Evolutionary conservation across 2,329 filamentous ascomycete species (phyloP).

Genomic region (Pseudogymnoascus destructans): DNA sequence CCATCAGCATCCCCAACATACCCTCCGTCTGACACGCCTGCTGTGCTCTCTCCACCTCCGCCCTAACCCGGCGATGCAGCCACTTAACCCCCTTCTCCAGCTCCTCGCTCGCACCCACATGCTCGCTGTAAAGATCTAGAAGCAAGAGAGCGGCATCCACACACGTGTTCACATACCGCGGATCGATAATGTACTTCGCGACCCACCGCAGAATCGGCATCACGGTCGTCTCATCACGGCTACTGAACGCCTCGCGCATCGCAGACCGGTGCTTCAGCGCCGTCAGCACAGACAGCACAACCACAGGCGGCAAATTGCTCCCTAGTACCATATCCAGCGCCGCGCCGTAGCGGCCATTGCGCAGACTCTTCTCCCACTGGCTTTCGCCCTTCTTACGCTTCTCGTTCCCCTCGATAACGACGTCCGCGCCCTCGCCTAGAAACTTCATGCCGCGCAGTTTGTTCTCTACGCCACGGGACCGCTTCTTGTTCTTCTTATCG

Average conservation of each 20-base stretch:
- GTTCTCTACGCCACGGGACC: constrained; percentile 43
- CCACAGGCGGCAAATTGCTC: constrained; percentile 42
- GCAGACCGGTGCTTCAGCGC: constrained; percentile 81
- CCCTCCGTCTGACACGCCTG: constrained; percentile 69
- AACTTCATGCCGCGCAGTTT: constrained; percentile 61
- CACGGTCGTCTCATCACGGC: constrained; percentile 68
- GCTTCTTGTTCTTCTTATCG: constrained; percentile 59
- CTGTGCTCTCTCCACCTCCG: constrained; percentile 73
- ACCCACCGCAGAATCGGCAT: constrained; percentile 78
- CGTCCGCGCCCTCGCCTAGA: constrained; percentile 71
- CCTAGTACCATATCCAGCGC: constrained; percentile 71
- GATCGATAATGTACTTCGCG: constrained; percentile 66
- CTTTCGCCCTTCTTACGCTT: constrained; percentile 50
- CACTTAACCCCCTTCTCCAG: constrained; percentile 57
- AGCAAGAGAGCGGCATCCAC: constrained; percentile 73
- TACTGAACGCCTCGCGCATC: constrained; percentile 64
- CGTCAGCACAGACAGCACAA: constrained; percentile 63
- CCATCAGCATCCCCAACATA: constrained; percentile 72
- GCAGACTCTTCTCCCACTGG: constrained; percentile 68
- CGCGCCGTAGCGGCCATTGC: constrained; percentile 60
- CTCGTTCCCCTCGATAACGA: constrained; percentile 70
- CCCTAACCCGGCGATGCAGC: constrained; percentile 56
- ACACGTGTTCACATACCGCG: constrained; percentile 66
- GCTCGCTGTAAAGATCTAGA: constrained; percentile 76
- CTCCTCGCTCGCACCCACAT: constrained; percentile 58